Evolutionary conservation across 2,329 filamentous ascomycete genomes (phyloP).

Genomic region (Zelopaecilomyces penicillatus): DNA sequence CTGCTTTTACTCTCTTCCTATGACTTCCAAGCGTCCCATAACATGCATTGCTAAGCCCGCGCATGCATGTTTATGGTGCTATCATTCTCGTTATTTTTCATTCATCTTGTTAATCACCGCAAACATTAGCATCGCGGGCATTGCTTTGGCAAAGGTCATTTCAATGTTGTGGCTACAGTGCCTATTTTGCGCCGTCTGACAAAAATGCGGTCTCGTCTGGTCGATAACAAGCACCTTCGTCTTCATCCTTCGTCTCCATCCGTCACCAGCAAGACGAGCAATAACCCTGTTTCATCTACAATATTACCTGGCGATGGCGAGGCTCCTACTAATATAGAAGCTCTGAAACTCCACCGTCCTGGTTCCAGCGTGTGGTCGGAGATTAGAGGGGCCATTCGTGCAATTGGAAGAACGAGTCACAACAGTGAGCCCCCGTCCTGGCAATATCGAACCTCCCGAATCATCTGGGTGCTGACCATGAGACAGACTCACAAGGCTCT

Average conservation of each 20-base stretch:
- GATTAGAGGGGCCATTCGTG: conserved; percentile 25
- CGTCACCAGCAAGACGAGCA: conserved; percentile 10
- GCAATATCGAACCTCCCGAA: not conserved
- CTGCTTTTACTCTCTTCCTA: not conserved
- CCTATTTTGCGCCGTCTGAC: conserved; percentile 8
- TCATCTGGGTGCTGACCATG: conserved; percentile 1
- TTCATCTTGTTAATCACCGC: conserved; percentile 1
- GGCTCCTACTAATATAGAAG: conserved; percentile 6
- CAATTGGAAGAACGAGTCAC: conserved; percentile 21
- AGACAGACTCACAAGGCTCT: conserved; percentile 17
- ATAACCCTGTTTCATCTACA: conserved; percentile 6
- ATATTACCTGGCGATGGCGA: conserved; percentile 6
- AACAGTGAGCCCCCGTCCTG: conserved; percentile 13
- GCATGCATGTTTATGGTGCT: not conserved
- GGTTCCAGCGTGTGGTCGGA: conserved; percentile 27
- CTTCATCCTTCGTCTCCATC: conserved; percentile 14
- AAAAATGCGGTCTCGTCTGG: conserved; percentile 21
- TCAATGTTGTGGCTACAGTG: not conserved
- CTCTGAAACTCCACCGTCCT: conserved; percentile 17
- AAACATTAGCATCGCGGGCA: conserved; percentile 1
- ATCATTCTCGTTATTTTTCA: conserved; percentile 4
- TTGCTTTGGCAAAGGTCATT: not conserved
- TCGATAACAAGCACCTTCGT: conserved; percentile 19
- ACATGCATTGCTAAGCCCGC: not conserved
- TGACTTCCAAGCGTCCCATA: not conserved